These are phyloP conservation scores for Ambispora gerdemannii DNA, from an alignment of 192 early-diverging fungal genomes.

Conservation along the genomic window DNA sequence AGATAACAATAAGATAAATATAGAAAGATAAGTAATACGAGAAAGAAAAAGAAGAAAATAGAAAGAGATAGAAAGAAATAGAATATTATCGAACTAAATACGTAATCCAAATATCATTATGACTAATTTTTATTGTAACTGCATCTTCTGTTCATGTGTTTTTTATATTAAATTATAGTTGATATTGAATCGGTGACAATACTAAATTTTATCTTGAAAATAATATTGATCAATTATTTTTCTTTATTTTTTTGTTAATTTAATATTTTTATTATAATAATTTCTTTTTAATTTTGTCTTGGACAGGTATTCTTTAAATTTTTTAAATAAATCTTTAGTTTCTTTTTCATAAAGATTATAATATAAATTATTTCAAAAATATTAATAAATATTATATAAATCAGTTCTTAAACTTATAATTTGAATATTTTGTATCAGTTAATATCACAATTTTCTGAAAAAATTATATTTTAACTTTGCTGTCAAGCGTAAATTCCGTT, in stretches of 20 bases:
- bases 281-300: background rate
- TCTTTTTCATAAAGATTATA: background rate
- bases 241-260: background rate
- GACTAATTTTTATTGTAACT: too few relatives aligned
- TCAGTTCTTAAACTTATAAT: background rate
- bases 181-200: too few relatives aligned
- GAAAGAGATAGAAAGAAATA: too few relatives aligned
- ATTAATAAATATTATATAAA: background rate
- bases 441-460: background rate
- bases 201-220: background rate
- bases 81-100: too few relatives aligned
- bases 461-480: background rate
- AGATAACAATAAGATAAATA: too few relatives aligned
- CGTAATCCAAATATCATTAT: too few relatives aligned
- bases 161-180: too few relatives aligned
- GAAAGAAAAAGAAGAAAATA: too few relatives aligned
- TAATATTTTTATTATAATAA: background rate
- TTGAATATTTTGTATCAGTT: background rate
- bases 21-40: too few relatives aligned
- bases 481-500: too few relatives aligned
- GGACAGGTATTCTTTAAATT: background rate
- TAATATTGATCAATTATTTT: background rate
- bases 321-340: background rate
- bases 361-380: background rate
- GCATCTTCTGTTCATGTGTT: too few relatives aligned